Percentiles rank a stretch among this genome's conserved stretches.
Evolutionary conservation across 345 rosid species (phyloP).

Genomic region (Corchorus capsularis): DNA sequence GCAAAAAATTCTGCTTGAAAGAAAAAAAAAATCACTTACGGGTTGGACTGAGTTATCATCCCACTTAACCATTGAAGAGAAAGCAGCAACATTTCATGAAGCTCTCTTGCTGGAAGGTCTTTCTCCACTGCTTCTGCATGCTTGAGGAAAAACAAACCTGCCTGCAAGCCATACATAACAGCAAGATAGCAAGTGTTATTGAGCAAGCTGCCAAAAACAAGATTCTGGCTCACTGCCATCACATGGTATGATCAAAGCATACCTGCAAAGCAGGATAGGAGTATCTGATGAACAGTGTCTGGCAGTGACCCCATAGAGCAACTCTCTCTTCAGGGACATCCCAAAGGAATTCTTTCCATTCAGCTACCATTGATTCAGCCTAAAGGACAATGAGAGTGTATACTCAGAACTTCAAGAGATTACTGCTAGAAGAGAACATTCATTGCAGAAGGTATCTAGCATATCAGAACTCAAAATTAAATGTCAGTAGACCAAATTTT

Average conservation of each 20-base stretch:
- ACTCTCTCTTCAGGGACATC: conserved; percentile 99
- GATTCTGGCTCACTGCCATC: background rate
- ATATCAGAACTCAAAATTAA: conserved; percentile 10
- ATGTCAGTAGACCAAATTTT: background rate
- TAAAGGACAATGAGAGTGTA: conserved; percentile 31
- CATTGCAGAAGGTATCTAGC: conserved; percentile 15
- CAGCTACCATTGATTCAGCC: conserved; percentile 99
- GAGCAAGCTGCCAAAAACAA: conserved; percentile 15
- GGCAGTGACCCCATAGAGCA: conserved; percentile 98
- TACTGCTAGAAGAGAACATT: conserved; percentile 10
- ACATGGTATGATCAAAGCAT: conserved; percentile 25
- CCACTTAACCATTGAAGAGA: conserved; percentile 98
- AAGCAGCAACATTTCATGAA: conserved; percentile 82
- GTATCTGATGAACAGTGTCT: conserved; percentile 82
- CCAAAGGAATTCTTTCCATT: conserved; percentile 99
- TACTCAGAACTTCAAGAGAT: conserved; percentile 8
- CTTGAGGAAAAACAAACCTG: conserved; percentile 90
- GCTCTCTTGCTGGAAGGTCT: conserved; percentile 92
- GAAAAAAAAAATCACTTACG: conserved; percentile 58
- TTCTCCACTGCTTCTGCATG: conserved; percentile 95
- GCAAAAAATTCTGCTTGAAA: conserved; percentile 11
- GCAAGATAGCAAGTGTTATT: conserved; percentile 17
- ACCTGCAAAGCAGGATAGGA: conserved; percentile 92
- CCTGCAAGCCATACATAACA: conserved; percentile 51
- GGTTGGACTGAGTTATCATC: conserved; percentile 69